Evolutionary conservation across 305 asterid species (phyloP).

Genomic region (Fraxinus xanthoxyloides): DNA sequence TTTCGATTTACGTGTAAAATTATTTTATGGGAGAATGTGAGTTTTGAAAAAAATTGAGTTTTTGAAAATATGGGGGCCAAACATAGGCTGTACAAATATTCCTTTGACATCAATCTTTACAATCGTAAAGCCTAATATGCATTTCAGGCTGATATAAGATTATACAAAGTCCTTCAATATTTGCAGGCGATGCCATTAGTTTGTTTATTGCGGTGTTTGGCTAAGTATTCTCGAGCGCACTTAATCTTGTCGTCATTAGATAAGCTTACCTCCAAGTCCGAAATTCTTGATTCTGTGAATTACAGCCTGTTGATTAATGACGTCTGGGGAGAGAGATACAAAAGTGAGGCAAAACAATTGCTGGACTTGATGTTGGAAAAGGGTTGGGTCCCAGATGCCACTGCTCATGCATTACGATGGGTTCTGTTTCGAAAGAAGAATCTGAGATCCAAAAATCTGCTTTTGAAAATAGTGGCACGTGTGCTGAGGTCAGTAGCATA

Average conservation of each 20-base stretch:
- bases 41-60: background rate
- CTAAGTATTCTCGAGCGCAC: conserved; percentile 42
- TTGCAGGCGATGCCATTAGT: conserved; percentile 31
- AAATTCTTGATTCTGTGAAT: conserved; percentile 43
- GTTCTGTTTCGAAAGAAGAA: conserved; percentile 35
- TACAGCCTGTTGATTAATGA: conserved; percentile 51
- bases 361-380: conserved; percentile 75
- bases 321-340: conserved; percentile 72
- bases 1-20: background rate
- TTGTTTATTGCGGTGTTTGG: conserved; percentile 44
- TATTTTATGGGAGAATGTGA: background rate
- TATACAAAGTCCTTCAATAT: background rate
- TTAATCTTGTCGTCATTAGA: conserved; percentile 42
- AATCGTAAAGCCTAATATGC: background rate
- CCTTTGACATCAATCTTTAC: background rate
- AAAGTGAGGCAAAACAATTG: conserved; percentile 44
- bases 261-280: conserved; percentile 31
- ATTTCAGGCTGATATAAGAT: background rate
- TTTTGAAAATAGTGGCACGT: conserved; percentile 19
- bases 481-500: conserved; percentile 58
- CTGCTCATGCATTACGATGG: conserved; percentile 61
- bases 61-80: background rate
- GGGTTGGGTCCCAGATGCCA: conserved; percentile 74
- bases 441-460: background rate
- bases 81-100: background rate